Conservation (phyloP, 129 eudicot genomes). For the Solidago caesia region DNA sequence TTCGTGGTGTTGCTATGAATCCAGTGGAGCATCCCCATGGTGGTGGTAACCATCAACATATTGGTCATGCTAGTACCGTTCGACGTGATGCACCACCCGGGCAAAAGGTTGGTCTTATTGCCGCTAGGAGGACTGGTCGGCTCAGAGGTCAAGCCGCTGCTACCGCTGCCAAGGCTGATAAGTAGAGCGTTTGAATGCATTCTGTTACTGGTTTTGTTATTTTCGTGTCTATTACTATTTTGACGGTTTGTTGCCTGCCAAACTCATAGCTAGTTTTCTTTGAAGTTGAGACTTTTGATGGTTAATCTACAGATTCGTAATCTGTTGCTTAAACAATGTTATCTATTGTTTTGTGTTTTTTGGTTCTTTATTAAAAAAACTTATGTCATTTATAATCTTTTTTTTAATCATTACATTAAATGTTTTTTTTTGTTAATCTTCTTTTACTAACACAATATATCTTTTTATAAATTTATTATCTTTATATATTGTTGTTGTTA, state of each 20-base stretch:
- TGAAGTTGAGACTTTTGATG: slow-evolving; percentile 7
- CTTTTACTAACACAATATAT: no score
- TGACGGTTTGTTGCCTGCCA: slow-evolving; percentile 10
- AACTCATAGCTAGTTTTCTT: slow-evolving; percentile 22
- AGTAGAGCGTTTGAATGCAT: slow-evolving; percentile 20
- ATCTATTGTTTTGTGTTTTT: background rate
- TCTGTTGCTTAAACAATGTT: background rate
- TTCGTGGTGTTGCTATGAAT: slow-evolving; percentile 72
- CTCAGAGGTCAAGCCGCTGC: slow-evolving; percentile 82
- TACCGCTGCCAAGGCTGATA: slow-evolving; percentile 54
- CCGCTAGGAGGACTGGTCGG: slow-evolving; percentile 56
- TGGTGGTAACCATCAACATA: slow-evolving; percentile 99
- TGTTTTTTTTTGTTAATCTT: no score
- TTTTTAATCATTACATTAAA: no score
- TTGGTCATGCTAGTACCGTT: slow-evolving; percentile 93
- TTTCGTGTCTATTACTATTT: slow-evolving; percentile 1
- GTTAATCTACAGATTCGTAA: slow-evolving; percentile 20
- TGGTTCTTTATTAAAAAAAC: no score
- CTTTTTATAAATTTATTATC: no score
- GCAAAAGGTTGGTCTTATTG: slow-evolving; percentile 61
- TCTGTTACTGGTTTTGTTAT: slow-evolving; percentile 8
- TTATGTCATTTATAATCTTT: no score
- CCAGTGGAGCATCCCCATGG: slow-evolving; percentile 99
- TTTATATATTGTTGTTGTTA: no score
- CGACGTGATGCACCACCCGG: slow-evolving; percentile 91